phyloP scores from a whole-genome alignment of 495 filamentous ascomycete genomes.

The Neurospora sp. region DNA sequence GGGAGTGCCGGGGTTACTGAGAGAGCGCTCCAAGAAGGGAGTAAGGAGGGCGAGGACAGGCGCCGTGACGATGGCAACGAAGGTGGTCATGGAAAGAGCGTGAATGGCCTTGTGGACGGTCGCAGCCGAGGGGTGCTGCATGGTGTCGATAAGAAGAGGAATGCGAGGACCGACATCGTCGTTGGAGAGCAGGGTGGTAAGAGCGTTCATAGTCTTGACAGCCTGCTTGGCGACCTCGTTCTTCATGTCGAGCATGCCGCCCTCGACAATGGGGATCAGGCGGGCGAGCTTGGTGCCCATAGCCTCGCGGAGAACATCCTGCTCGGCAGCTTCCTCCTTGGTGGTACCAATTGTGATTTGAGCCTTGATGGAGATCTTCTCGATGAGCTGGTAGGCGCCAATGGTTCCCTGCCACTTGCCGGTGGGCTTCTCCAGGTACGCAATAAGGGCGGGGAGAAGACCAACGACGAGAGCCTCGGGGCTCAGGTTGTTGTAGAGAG shows the following conservation, averaged over 20 bases:
- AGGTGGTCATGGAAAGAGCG: constrained; percentile 95
- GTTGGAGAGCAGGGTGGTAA: constrained; percentile 88
- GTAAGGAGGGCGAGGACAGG: constrained; percentile 95
- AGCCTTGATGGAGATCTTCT: constrained; percentile 86
- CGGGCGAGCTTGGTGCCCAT: constrained; percentile 88
- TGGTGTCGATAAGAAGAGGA: constrained; percentile 84
- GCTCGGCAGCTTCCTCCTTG: constrained; percentile 69
- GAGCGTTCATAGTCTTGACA: constrained; percentile 76
- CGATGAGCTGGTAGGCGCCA: constrained; percentile 70
- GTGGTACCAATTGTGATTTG: constrained; percentile 69
- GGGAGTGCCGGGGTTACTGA: constrained; percentile 79
- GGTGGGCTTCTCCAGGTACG: constrained; percentile 66
- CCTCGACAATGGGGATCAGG: constrained; percentile 85
- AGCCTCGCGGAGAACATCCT: constrained; percentile 77
- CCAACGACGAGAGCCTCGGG: constrained; percentile 73
- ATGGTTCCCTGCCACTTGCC: constrained; percentile 96
- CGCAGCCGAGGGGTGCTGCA: constrained; percentile 88
- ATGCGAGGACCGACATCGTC: constrained; percentile 93
- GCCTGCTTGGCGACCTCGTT: constrained; percentile 81
- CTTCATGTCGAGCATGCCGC: constrained; percentile 95
- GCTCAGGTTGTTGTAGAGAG: constrained; percentile 66
- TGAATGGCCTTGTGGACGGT: constrained; percentile 91
- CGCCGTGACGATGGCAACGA: constrained; percentile 94
- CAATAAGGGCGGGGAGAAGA: constrained; percentile 60
- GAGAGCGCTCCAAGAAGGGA: constrained; percentile 82